Evolutionary conservation across 2,329 filamentous ascomycete genomes (phyloP).

Genomic region (Exserohilum rostratum): DNA sequence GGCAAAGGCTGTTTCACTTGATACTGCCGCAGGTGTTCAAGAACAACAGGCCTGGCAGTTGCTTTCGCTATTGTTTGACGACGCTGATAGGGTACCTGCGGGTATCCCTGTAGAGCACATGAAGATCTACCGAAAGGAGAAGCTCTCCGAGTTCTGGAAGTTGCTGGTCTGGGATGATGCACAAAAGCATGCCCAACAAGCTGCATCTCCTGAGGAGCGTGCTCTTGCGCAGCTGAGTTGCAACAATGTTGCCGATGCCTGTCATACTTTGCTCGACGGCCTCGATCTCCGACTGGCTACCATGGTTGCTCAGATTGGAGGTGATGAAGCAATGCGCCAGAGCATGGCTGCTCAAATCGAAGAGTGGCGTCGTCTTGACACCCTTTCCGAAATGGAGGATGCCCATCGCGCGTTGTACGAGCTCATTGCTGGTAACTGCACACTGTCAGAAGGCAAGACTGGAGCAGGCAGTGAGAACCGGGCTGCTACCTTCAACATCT

Average conservation of each 20-base stretch:
- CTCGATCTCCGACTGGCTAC: slow-evolving; percentile 85
- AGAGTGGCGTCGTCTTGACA: slow-evolving; percentile 81
- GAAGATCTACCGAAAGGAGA: slow-evolving; percentile 58
- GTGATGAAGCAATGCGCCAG: slow-evolving; percentile 69
- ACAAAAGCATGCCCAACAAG: slow-evolving; percentile 59
- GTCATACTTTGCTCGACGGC: slow-evolving; percentile 75
- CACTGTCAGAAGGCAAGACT: slow-evolving; percentile 78
- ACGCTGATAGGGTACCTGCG: slow-evolving; percentile 43
- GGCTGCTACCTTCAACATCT: slow-evolving; percentile 78
- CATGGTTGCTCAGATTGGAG: slow-evolving; percentile 82
- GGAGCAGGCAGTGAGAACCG: slow-evolving; percentile 78
- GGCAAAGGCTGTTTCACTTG: slow-evolving; percentile 49
- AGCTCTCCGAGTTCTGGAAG: slow-evolving; percentile 71
- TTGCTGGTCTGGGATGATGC: slow-evolving; percentile 48
- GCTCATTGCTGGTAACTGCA: slow-evolving; percentile 85
- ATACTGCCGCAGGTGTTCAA: slow-evolving; percentile 53
- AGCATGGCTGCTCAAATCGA: slow-evolving; percentile 81
- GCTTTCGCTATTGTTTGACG: slow-evolving; percentile 84
- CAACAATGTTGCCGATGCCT: slow-evolving; percentile 81
- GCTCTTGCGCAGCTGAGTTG: slow-evolving; percentile 80
- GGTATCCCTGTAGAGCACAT: slow-evolving; percentile 53
- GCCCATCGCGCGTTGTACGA: slow-evolving; percentile 87
- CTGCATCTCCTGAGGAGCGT: slow-evolving; percentile 75
- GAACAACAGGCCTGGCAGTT: slow-evolving; percentile 85
- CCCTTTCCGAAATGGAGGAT: slow-evolving; percentile 85